Percentiles rank a stretch among this genome's conserved stretches.
These are phyloP conservation scores for Hanseniaspora taiwanica DNA, from an alignment of 805 yeast genomes.

Conservation along the genomic window DNA sequence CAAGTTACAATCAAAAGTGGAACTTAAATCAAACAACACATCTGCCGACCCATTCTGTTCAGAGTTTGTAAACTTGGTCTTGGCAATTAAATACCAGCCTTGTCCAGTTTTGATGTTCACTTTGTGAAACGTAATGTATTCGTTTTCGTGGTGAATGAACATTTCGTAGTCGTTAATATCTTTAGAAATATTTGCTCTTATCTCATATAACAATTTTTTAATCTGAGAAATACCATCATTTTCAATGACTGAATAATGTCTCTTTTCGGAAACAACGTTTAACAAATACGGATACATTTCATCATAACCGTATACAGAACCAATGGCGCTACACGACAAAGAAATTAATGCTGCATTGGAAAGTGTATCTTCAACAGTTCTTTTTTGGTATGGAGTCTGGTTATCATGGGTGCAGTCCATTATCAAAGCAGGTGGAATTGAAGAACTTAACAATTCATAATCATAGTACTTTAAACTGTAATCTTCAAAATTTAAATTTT, in stretches of 20 bases:
- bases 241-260: conserved; percentile 39
- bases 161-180: conserved; percentile 61
- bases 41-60: conserved; percentile 43
- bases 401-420: conserved; percentile 99
- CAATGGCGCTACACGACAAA: conserved; percentile 84
- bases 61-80: conserved; percentile 50
- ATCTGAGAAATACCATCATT: conserved; percentile 59
- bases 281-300: conserved; percentile 77
- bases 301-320: conserved; percentile 88
- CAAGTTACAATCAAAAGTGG: conserved; percentile 27
- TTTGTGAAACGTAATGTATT: conserved; percentile 81
- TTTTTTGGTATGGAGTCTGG: conserved; percentile 74
- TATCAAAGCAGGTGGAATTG: conserved; percentile 83
- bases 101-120: conserved; percentile 70
- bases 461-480: conserved; percentile 28
- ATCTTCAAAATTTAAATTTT: conserved; percentile 65
- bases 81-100: conserved; percentile 81
- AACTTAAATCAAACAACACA: conserved; percentile 44
- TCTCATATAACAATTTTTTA: conserved; percentile 44
- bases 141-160: conserved; percentile 90
- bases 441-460: conserved; percentile 39
- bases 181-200: conserved; percentile 43
- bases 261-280: conserved; percentile 65
- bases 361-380: conserved; percentile 87
- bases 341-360: conserved; percentile 93